Percentiles rank a stretch among this genome's conserved stretches.
Evolutionary conservation across 148 eudicot genomes (phyloP).

Genomic region (Drosera capensis): DNA sequence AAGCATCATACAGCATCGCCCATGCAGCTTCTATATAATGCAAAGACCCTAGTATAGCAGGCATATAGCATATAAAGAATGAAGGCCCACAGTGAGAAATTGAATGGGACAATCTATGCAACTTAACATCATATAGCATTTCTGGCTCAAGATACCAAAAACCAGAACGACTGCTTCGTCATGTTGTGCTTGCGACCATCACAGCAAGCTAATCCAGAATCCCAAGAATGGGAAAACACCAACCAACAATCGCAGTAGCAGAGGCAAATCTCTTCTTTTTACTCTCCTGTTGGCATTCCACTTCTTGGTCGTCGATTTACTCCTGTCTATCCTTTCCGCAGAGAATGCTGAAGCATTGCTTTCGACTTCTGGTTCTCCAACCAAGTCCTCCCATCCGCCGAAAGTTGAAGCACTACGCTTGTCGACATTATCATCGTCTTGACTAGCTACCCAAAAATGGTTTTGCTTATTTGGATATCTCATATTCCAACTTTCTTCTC

Average conservation of each 20-base stretch:
- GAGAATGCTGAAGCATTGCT: not conserved
- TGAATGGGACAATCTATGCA: too few species aligned
- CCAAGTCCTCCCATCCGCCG: conserved; percentile 79
- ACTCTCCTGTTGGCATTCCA: conserved; percentile 16
- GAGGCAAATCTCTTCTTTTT: conserved; percentile 30
- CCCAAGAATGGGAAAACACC: conserved; percentile 46
- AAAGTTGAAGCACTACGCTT: conserved; percentile 17
- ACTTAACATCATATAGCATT: too few species aligned
- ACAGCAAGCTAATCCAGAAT: conserved; percentile 34
- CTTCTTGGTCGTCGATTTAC: conserved; percentile 6
- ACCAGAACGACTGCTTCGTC: too few species aligned
- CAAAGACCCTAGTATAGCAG: too few species aligned
- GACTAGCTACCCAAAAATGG: conserved; percentile 19
- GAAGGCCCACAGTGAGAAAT: too few species aligned
- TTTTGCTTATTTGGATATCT: conserved; percentile 18
- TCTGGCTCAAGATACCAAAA: too few species aligned
- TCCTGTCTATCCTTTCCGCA: not conserved
- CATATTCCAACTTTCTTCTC: conserved; percentile 7
- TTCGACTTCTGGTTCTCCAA: not conserved
- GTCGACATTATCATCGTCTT: conserved; percentile 11
- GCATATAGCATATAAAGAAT: too few species aligned
- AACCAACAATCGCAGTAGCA: conserved; percentile 48
- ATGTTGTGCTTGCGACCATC: too few species aligned
- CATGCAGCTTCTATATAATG: too few species aligned
- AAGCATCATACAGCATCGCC: too few species aligned